Conservation (phyloP, 257 asterid species). For the Lycium barbarum region DNA sequence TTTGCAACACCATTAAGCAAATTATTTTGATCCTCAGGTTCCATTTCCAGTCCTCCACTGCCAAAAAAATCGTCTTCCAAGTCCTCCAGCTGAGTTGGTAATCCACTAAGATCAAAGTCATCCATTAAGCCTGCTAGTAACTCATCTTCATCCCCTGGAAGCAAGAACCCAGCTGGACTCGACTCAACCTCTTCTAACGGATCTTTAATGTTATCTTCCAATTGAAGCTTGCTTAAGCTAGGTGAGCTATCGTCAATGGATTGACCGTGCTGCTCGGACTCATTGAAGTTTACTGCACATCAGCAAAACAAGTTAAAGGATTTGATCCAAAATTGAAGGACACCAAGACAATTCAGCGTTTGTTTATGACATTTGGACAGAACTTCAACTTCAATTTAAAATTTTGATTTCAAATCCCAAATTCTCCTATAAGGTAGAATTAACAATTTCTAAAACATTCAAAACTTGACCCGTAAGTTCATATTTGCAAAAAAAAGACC, state of each 20-base stretch:
- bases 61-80: slow-evolving; percentile 97
- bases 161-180: slow-evolving; percentile 55
- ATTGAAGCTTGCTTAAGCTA: slow-evolving; percentile 48
- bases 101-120: slow-evolving; percentile 84
- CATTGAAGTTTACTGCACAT: slow-evolving; percentile 66
- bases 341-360: not conserved
- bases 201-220: slow-evolving; percentile 56
- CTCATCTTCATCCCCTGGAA: slow-evolving; percentile 97
- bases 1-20: slow-evolving; percentile 61
- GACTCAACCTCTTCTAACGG: slow-evolving; percentile 60
- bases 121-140: slow-evolving; percentile 90
- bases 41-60: slow-evolving; percentile 94
- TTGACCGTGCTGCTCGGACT: slow-evolving; percentile 47
- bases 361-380: too few species aligned
- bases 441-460: too few species aligned
- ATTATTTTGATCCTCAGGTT: slow-evolving; percentile 63
- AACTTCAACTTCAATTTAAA: too few species aligned
- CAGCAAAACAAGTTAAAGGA: slow-evolving; percentile 13
- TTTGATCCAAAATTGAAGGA: slow-evolving; percentile 26
- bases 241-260: slow-evolving; percentile 65
- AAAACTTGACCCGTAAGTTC: too few species aligned
- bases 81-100: slow-evolving; percentile 94
- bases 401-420: too few species aligned
- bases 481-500: too few species aligned
- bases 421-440: too few species aligned